Evolutionary conservation across 495 filamentous ascomycete genomes (phyloP), one percentile per base, ranked within the genome.

Genomic region (Friedmanniomyces simplex): DNA sequence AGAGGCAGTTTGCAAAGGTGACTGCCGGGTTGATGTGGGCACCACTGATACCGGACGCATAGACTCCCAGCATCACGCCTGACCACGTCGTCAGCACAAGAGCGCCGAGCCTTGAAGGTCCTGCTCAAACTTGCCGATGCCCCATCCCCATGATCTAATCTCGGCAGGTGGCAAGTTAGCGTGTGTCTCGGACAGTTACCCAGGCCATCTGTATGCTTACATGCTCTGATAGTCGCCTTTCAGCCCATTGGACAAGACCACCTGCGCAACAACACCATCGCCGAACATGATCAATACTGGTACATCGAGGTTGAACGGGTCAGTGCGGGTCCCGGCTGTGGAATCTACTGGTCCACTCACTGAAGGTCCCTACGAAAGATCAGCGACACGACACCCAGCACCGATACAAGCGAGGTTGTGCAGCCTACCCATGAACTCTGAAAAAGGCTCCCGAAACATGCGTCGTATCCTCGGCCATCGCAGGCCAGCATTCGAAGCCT

Each of bases 1-100:
- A 82, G 10, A 85, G 60, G 64, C 83, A 86, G 68, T 76, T 80
- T 41, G 78, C 69, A 46, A 85, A 80, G 21, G 82, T 85, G 12
- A 85, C 75, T n/a, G 81, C 82, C 8, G 83, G 82, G 59, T 87
- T 86, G 62, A 87, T 72, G 63, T 84, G 80, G 2, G 74, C 79
- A 34, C 83, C 83, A 22, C 74, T 78, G 54, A 77, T 70, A 32
- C 79, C 79, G 47, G 76, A 78, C 11, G 76, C 74, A 60, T 85
- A 85, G 34, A 84, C 74, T n/a, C 81, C 83, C 0, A 87, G 71
- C 82, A 85, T 83, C 25, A 84, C 79, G 2, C 28, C 28, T 32
- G 10, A 37, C n/a, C 28, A 32, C 28, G 10, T n/a, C 10, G 28
- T 32, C 28, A 10, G 3, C 10, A n/a, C n/a, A n/a, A n/a, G n/a